phyloP scores from a whole-genome alignment of 2,329 filamentous ascomycete species.

The Stagonosporopsis vannaccii region DNA sequence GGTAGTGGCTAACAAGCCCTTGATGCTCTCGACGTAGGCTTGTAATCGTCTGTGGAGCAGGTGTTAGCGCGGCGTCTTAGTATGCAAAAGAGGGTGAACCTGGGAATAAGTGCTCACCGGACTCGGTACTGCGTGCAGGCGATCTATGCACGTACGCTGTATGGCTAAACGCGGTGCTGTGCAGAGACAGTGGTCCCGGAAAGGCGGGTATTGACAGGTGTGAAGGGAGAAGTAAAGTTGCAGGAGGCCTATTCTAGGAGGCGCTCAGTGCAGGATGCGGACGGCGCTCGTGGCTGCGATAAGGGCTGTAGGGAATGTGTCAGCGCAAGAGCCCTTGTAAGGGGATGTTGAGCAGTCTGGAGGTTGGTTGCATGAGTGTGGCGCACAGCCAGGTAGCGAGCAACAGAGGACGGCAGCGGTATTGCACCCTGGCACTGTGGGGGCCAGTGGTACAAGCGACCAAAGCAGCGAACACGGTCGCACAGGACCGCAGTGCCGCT shows the following conservation, averaged over 20 bases:
- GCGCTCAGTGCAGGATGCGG: slow-evolving; percentile 21
- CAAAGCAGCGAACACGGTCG: slow-evolving; percentile 43
- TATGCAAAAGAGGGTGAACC: slow-evolving; percentile 24
- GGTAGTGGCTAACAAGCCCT: slow-evolving; percentile 42
- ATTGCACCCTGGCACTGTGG: slow-evolving; percentile 40
- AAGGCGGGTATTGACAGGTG: slow-evolving; percentile 29
- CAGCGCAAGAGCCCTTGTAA: slow-evolving; percentile 36
- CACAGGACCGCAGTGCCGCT: slow-evolving; percentile 37
- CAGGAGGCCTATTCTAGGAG: slow-evolving; percentile 31
- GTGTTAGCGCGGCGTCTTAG: slow-evolving; percentile 37
- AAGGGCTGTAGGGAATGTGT: slow-evolving; percentile 34
- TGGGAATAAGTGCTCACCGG: slow-evolving; percentile 36
- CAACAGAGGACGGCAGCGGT: slow-evolving; percentile 44
- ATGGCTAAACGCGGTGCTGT: slow-evolving; percentile 23
- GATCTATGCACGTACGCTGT: slow-evolving; percentile 26
- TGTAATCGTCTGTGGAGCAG: slow-evolving; percentile 42
- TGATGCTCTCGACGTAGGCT: slow-evolving; percentile 27
- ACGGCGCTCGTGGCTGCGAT: slow-evolving; percentile 39
- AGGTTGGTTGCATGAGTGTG: slow-evolving; percentile 47
- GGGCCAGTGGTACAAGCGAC: slow-evolving; percentile 41
- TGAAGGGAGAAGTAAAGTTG: slow-evolving; percentile 28
- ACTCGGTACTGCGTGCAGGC: slow-evolving; percentile 23
- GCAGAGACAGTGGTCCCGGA: slow-evolving; percentile 28
- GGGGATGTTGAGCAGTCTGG: slow-evolving; percentile 35
- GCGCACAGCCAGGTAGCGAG: slow-evolving; percentile 46